Conservation (phyloP, 2,329 filamentous ascomycete species). For the Fusarium haematococcum region DNA sequence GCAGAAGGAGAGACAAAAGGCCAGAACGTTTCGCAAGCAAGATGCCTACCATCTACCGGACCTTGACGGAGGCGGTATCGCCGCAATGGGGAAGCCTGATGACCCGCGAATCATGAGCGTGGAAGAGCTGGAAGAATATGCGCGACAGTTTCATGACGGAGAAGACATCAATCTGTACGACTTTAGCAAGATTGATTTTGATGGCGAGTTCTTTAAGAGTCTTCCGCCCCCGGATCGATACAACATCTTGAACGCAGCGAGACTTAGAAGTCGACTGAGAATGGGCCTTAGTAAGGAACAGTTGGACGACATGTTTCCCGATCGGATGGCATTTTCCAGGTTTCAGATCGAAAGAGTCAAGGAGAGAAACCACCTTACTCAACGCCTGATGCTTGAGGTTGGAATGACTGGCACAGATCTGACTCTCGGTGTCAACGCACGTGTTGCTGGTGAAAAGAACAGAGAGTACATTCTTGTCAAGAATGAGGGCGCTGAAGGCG, state of each 20-base stretch:
- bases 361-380: constrained; percentile 94
- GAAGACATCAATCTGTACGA: constrained; percentile 94
- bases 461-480: constrained; percentile 97
- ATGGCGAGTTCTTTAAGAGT: constrained; percentile 94
- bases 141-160: constrained; percentile 88
- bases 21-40: constrained; percentile 86
- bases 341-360: constrained; percentile 96
- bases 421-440: constrained; percentile 72
- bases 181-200: constrained; percentile 98
- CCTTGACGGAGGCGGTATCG: constrained; percentile 79
- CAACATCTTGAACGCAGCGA: constrained; percentile 95
- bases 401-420: constrained; percentile 85
- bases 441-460: constrained; percentile 86
- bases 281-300: constrained; percentile 99
- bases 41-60: constrained; percentile 97
- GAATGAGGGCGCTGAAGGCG: constrained; percentile 93
- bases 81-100: constrained; percentile 88
- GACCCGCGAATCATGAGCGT: constrained; percentile 97
- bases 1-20: constrained; percentile 78
- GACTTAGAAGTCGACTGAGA: constrained; percentile 85
- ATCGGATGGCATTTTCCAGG: constrained; percentile 95
- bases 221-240: constrained; percentile 91
- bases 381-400: constrained; percentile 92
- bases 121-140: constrained; percentile 94
- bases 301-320: constrained; percentile 94